Base-by-base conservation (phyloP, 176 grass and related monocot genomes). In the Carex kokanica region DNA sequence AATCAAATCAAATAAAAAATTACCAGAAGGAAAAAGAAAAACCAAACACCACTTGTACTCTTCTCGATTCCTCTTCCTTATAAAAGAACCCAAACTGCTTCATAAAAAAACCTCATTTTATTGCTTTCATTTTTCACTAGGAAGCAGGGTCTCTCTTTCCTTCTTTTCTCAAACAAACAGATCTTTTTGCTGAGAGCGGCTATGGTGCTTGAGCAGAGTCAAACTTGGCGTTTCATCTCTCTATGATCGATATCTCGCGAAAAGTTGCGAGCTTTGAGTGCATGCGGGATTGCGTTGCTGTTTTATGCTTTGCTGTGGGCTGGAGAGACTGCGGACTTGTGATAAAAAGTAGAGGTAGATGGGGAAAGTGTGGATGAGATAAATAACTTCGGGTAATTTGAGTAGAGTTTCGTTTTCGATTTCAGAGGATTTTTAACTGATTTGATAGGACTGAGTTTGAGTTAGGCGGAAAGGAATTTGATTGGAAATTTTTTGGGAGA, bases 311-410 rank as follows among this genome's bases (percentile, higher is more conserved):
- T 66, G 17, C 38, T 66, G 80, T 47, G 66, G 36, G 27, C 52
- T 83, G 87, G 86, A 84, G 87, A 61, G 77, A 81, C 51, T 74
- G 64, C 25, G 65, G 75, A 9, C 54, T 82, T 34, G 20, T 80
- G 3, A 81, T 73, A 31, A 69, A 63, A 72, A 65, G 64, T 49
- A 64, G 74, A 54, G 87, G 82, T 41, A 56, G 87, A 34, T 75
- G 78, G 87, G 87, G 74, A 27, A 77, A 88, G 84, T 88, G 87
- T 61, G 83, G 87, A 14, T 88, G 79, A 81, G 60, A 74, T 81
- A 14, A 12, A 64, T 10, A 64, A 23, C 2, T 52, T 41, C 8
- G 47, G n/a, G 15, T 84, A 23, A 41, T 69, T 81, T 54, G 49
- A 3, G 62, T 63, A 51, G n/a, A 52, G 38, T 82, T 17, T 83